These are phyloP conservation scores for Trifolium dubium DNA, from an alignment of 306 rosid species.

Conservation along the genomic window DNA sequence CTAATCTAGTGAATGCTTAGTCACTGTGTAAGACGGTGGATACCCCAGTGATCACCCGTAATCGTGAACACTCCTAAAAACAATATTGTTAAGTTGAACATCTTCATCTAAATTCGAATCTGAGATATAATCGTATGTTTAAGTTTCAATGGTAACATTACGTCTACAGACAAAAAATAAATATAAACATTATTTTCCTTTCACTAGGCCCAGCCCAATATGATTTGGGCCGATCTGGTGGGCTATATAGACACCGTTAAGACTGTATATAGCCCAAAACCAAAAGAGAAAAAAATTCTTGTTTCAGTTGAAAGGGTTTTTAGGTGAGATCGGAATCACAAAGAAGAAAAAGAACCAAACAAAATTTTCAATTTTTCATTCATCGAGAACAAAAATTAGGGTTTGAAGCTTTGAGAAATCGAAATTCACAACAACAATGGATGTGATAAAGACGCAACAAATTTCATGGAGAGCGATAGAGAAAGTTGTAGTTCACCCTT, in stretches of 20 bases:
- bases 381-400: conserved; percentile 7
- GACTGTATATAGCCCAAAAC: neutral
- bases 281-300: neutral
- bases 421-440: conserved; percentile 48
- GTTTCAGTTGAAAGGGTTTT: conserved; percentile 1
- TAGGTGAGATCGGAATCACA: conserved; percentile 25
- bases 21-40: no score
- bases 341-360: neutral
- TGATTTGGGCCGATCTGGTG: neutral
- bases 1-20: no score
- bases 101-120: no score
- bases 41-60: no score
- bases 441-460: conserved; percentile 86
- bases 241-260: neutral
- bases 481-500: conserved; percentile 86
- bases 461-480: conserved; percentile 68
- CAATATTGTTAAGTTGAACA: no score
- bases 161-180: no score
- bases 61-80: no score
- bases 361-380: neutral
- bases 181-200: no score
- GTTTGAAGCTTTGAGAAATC: neutral
- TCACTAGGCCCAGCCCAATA: neutral
- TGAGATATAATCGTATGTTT: no score
- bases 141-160: no score